A percentile compares a stretch with the other conserved stretches of the same genome.
phyloP scores from a whole-genome alignment of 2,329 filamentous ascomycete species.

The Fonsecaea pedrosoi region DNA sequence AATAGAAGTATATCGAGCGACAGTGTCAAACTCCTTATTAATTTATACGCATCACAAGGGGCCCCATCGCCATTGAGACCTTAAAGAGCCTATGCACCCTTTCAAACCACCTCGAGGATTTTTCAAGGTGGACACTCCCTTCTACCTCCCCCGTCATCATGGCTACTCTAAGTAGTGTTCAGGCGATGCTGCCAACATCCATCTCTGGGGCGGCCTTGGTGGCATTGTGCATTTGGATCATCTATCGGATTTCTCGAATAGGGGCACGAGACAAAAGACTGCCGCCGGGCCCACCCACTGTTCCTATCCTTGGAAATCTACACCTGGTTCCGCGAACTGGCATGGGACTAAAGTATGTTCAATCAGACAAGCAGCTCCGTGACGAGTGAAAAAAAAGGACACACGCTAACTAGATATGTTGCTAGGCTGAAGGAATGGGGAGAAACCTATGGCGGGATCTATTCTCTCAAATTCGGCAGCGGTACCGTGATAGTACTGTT shows the following conservation, averaged over 20 bases:
- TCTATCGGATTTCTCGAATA: not conserved
- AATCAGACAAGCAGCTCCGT: not conserved
- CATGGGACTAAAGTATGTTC: constrained; percentile 18
- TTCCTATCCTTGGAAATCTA: constrained; percentile 21
- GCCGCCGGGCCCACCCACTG: constrained; percentile 18
- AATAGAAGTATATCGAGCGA: too few species aligned
- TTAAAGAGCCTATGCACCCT: too few species aligned
- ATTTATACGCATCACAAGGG: too few species aligned
- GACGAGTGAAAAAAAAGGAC: not conserved
- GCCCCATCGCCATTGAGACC: too few species aligned
- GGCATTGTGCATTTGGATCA: not conserved
- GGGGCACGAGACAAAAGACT: constrained; percentile 20
- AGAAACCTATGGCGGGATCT: constrained; percentile 16
- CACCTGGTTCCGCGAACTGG: constrained; percentile 9
- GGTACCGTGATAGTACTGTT: constrained; percentile 17
- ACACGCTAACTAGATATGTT: not conserved
- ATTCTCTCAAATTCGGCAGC: constrained; percentile 18
- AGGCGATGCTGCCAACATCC: too few species aligned
- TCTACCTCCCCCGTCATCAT: too few species aligned
- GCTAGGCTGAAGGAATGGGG: constrained; percentile 20
- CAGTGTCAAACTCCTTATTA: too few species aligned
- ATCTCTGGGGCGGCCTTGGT: too few species aligned
- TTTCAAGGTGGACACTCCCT: too few species aligned
- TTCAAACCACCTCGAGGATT: too few species aligned
- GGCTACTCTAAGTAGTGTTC: too few species aligned